Percentiles rank a stretch among this genome's conserved stretches.
phyloP scores from a whole-genome alignment of 495 filamentous ascomycete genomes.

The Xylaria palmicola region DNA sequence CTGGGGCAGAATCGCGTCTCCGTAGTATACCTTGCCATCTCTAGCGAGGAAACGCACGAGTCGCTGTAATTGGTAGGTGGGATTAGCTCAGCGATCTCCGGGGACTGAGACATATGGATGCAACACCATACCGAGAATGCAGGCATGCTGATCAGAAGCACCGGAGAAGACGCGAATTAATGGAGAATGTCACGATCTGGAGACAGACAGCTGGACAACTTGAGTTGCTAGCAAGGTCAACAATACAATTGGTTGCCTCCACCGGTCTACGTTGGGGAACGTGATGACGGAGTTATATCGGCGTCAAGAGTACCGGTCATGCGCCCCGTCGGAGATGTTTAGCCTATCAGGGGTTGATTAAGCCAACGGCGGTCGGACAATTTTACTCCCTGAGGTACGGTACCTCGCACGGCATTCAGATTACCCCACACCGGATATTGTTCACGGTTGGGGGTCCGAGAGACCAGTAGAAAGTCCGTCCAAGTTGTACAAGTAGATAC shows the following conservation, averaged over 20 bases:
- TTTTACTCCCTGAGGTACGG: neutral
- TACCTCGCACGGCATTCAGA: neutral
- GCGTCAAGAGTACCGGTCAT: constrained; percentile 1
- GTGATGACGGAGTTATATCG: neutral
- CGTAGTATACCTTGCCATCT: constrained; percentile 76
- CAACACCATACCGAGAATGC: constrained; percentile 35
- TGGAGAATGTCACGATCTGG: neutral
- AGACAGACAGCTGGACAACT: no score
- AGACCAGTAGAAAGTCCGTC: no score
- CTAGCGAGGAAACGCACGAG: constrained; percentile 77
- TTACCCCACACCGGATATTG: neutral
- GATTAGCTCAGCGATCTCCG: neutral
- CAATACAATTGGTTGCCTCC: no score
- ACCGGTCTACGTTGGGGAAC: no score
- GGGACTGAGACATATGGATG: neutral
- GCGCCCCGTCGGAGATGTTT: neutral
- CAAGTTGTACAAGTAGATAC: no score
- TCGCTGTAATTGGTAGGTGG: constrained; percentile 45
- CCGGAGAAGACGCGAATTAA: neutral
- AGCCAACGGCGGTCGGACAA: constrained; percentile 1
- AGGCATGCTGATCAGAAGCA: constrained; percentile 26
- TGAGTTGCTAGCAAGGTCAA: no score
- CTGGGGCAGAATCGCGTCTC: constrained; percentile 73
- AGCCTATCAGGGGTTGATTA: constrained; percentile 2
- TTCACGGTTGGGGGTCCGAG: neutral